phyloP scores from a whole-genome alignment of 345 rosid genomes.

The Ailanthus altissimus region DNA sequence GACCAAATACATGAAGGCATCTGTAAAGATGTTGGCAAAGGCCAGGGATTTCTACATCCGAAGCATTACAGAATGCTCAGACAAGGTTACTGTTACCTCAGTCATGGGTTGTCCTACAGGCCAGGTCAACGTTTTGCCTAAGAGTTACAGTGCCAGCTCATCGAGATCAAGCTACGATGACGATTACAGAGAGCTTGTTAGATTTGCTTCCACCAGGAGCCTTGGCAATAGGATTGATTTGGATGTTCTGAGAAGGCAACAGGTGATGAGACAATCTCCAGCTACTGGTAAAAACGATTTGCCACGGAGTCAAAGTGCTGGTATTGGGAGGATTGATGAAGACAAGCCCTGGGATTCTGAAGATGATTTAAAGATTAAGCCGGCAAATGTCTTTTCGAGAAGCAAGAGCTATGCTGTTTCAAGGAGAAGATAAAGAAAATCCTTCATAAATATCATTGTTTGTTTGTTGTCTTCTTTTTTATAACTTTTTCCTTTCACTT shows the following conservation, averaged over 20 bases:
- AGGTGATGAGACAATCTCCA: neutral
- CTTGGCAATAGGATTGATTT: conserved; percentile 10
- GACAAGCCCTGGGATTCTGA: conserved; percentile 59
- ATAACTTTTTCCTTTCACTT: too few species aligned
- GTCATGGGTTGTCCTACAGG: conserved; percentile 47
- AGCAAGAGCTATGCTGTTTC: conserved; percentile 48
- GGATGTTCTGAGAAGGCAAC: conserved; percentile 5
- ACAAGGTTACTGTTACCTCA: conserved; percentile 30
- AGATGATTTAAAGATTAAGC: conserved; percentile 28
- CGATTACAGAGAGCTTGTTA: conserved; percentile 49
- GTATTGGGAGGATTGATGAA: conserved; percentile 89
- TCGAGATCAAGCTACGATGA: conserved; percentile 32
- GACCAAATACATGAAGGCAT: conserved; percentile 42
- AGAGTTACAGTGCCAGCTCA: conserved; percentile 49
- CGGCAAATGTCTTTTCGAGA: conserved; percentile 27
- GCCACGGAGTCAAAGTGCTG: conserved; percentile 45
- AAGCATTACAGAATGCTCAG: conserved; percentile 61
- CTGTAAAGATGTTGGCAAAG: conserved; percentile 44
- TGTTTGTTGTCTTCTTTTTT: too few species aligned
- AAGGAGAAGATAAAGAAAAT: too few species aligned
- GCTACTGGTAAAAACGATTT: conserved; percentile 11
- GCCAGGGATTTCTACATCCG: conserved; percentile 60
- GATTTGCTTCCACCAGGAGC: conserved; percentile 50
- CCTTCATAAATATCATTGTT: too few species aligned
- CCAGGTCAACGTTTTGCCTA: conserved; percentile 45